These are phyloP conservation scores for Coprinopsis marcescibilis DNA, from an alignment of 768 basidiomycete genomes.

Conservation along the genomic window DNA sequence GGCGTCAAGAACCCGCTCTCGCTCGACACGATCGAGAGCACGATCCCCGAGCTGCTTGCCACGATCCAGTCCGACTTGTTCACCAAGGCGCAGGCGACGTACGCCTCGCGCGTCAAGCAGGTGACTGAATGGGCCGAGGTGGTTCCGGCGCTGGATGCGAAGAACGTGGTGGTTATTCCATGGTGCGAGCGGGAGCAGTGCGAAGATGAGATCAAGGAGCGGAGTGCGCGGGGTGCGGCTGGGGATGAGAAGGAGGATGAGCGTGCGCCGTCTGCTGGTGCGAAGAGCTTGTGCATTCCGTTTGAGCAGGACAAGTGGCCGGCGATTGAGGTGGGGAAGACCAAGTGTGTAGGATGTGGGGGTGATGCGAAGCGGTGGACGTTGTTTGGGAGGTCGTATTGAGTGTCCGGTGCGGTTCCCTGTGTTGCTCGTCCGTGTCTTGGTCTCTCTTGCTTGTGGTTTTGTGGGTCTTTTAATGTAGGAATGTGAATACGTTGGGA, in stretches of 20 bases:
- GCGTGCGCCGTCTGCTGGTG: slow-evolving; percentile 94
- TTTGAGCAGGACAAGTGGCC: slow-evolving; percentile 86
- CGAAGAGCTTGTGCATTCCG: slow-evolving; percentile 95
- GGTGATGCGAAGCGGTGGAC: slow-evolving; percentile 92
- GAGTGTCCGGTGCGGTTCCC: slow-evolving; percentile 15
- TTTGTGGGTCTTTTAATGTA: no score
- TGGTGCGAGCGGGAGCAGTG: slow-evolving; percentile 95
- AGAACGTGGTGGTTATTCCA: slow-evolving; percentile 83
- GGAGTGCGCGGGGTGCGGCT: slow-evolving; percentile 70
- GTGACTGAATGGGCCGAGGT: slow-evolving; percentile 89
- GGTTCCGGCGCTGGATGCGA: slow-evolving; percentile 85
- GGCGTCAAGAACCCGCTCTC: slow-evolving; percentile 42
- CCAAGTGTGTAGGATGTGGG: slow-evolving; percentile 87
- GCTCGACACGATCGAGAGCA: slow-evolving; percentile 32
- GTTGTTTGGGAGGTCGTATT: slow-evolving; percentile 90
- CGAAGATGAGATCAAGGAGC: slow-evolving; percentile 98
- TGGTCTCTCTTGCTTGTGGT: no score
- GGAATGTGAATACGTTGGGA: no score
- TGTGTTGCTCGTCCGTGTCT: no score
- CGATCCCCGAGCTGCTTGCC: slow-evolving; percentile 65
- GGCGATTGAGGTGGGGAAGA: slow-evolving; percentile 75
- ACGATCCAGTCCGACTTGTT: slow-evolving; percentile 91
- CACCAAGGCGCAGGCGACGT: slow-evolving; percentile 63
- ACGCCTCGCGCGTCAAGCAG: slow-evolving; percentile 63
- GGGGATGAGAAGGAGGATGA: slow-evolving; percentile 88